phyloP scores from a whole-genome alignment of 345 rosid genomes.

The Syzygium grande region DNA sequence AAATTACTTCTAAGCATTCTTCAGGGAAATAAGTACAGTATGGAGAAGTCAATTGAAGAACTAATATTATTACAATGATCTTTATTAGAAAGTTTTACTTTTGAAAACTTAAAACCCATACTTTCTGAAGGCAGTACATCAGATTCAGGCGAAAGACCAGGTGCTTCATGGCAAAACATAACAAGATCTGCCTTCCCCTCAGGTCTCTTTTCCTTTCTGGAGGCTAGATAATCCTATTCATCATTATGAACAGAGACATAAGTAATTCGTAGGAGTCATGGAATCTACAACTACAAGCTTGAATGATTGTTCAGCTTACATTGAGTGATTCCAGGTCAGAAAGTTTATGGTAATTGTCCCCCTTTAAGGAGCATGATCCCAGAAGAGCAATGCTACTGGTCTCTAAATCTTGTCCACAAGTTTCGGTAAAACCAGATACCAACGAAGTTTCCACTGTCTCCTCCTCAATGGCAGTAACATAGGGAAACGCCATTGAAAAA shows the following conservation, averaged over 20 bases:
- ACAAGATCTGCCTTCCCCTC: conserved; percentile 63
- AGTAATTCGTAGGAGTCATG: neutral
- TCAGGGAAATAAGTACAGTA: neutral
- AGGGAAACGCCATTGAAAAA: conserved; percentile 93
- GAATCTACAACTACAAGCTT: neutral
- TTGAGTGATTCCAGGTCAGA: conserved; percentile 48
- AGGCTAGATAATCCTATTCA: conserved; percentile 54
- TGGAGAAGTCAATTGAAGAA: neutral
- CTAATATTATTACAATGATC: neutral
- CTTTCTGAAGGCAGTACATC: conserved; percentile 47
- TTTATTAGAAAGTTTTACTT: neutral
- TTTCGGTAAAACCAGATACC: conserved; percentile 57
- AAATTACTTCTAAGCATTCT: neutral
- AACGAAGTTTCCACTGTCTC: conserved; percentile 66
- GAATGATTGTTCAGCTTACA: conserved; percentile 23
- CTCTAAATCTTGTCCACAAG: conserved; percentile 46
- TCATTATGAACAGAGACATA: neutral
- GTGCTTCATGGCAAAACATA: conserved; percentile 55
- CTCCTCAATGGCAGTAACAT: conserved; percentile 59
- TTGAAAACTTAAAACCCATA: conserved; percentile 3
- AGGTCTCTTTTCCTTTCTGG: conserved; percentile 50
- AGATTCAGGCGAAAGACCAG: conserved; percentile 24
- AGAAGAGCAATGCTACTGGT: conserved; percentile 53
- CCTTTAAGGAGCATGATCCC: conserved; percentile 62
- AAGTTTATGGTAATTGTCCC: conserved; percentile 52